These are phyloP conservation scores for Cryptomeria japonica DNA, from an alignment of 75 land plant genomes.

Conservation along the genomic window DNA sequence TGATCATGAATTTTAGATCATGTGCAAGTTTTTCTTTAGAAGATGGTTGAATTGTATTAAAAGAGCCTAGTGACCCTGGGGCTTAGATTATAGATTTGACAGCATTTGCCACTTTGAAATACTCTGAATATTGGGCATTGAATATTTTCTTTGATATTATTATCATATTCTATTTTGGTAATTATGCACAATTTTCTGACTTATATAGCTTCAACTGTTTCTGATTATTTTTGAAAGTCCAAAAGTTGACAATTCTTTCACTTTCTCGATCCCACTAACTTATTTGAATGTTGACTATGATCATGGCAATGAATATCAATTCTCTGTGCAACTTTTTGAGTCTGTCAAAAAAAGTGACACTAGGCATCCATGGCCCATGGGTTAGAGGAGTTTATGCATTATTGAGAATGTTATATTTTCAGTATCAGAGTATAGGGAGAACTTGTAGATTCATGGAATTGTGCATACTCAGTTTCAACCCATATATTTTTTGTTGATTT, in stretches of 20 bases:
- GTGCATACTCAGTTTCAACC: neutral
- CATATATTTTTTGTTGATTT: neutral
- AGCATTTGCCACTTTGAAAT: neutral
- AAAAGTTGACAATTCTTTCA: neutral
- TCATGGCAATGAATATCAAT: no score
- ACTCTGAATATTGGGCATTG: neutral
- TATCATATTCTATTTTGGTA: no score
- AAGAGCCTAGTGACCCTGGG: neutral
- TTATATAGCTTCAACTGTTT: neutral
- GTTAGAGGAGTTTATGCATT: neutral
- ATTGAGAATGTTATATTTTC: neutral
- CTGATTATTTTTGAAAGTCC: neutral
- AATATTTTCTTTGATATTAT: no score
- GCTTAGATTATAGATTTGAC: neutral
- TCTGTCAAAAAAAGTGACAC: neutral
- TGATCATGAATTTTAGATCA: neutral
- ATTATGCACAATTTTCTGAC: neutral
- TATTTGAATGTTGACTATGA: neutral
- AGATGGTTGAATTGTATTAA: neutral
- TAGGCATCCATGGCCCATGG: neutral
- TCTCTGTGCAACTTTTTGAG: neutral
- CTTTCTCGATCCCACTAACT: neutral
- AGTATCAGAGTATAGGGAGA: neutral
- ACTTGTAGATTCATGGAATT: neutral
- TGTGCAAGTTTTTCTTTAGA: neutral